Percentiles rank a stretch among this genome's conserved stretches.
Conservation (phyloP, 805 yeast genomes). For the Teunomyces stri region DNA sequence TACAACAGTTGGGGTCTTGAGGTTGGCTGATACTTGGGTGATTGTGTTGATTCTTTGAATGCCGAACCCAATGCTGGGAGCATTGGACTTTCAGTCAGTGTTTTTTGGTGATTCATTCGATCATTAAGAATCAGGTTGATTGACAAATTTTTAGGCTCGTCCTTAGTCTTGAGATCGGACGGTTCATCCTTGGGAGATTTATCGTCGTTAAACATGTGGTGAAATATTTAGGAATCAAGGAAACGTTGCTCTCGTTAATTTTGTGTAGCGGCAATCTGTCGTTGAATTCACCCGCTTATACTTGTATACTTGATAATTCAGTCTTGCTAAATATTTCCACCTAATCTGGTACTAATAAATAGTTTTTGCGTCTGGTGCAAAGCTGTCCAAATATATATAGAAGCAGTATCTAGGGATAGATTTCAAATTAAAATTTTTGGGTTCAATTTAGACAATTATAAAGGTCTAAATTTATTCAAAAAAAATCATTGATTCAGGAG, state of each 20-base stretch:
- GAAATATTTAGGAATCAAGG: background rate
- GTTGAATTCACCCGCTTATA: background rate
- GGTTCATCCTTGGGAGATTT: constrained; percentile 1
- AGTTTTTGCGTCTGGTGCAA: background rate
- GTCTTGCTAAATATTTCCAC: background rate
- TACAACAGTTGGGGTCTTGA: background rate
- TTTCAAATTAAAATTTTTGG: constrained; percentile 3
- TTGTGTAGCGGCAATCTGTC: background rate
- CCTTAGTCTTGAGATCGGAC: background rate
- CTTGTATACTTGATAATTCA: background rate
- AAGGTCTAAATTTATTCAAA: constrained; percentile 2
- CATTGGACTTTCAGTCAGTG: background rate
- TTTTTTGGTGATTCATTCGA: background rate
- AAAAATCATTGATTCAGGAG: constrained; percentile 3
- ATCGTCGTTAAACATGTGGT: background rate
- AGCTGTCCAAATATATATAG: background rate
- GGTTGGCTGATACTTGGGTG: background rate
- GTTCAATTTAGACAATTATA: constrained; percentile 4
- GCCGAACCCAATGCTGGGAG: background rate
- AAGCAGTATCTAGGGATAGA: background rate
- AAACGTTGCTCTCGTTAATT: background rate
- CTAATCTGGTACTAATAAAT: background rate
- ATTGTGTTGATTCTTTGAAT: background rate
- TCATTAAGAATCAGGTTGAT: constrained; percentile 9
- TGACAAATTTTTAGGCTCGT: constrained; percentile 8